Evolutionary conservation across 345 rosid genomes (phyloP), one percentile per base, ranked within the genome.

Genomic region (Camelina hispida): DNA sequence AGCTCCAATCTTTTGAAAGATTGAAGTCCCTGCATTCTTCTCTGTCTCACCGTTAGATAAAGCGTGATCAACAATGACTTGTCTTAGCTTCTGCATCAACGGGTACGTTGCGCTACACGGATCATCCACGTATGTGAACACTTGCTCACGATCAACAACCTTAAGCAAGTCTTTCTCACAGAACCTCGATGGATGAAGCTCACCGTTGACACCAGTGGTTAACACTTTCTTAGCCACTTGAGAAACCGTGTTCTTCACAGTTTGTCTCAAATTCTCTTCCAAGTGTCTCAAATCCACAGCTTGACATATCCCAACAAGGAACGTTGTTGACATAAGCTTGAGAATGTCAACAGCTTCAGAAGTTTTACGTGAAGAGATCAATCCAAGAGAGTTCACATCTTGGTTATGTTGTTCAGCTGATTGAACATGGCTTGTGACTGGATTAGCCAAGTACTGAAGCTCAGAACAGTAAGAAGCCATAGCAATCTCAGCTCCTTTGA

Each of bases 401-500:
- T 88, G 96, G 74, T 88, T 90, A 60, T 90, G 96, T 50, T 90
- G 96, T 68, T 88, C 90, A 0, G 93, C 93, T 15, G 90, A 88
- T 66, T 88, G 85, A 25, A 90, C 93, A 42, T 88, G 96, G 80
- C 76, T 90, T 8, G 96, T 90, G 17, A 90, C 96, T 1, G 93
- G 93, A 78, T 90, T 90, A 0, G 88, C 93, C 0, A 90, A 77
- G 80, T 73, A 88, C 30, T 90, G 96, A 57, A 90, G 89, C 80
- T 90, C 96, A 0, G 91, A 90, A 50, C 96, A 88, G 38, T 89
- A 89, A 9, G 96, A 80, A 60, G 96, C 96, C 96, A 89, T 89
- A 3, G 96, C 93, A 7, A 90, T 90, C 79, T 90, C 93, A 1
- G 96, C 96, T 6, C 96, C 93, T 61, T 88, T 90, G 81, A 90